A percentile compares a stretch with the other conserved stretches of the same genome.
phyloP scores from a whole-genome alignment of 2,329 filamentous ascomycete genomes.

The Cercospora berteroae region DNA sequence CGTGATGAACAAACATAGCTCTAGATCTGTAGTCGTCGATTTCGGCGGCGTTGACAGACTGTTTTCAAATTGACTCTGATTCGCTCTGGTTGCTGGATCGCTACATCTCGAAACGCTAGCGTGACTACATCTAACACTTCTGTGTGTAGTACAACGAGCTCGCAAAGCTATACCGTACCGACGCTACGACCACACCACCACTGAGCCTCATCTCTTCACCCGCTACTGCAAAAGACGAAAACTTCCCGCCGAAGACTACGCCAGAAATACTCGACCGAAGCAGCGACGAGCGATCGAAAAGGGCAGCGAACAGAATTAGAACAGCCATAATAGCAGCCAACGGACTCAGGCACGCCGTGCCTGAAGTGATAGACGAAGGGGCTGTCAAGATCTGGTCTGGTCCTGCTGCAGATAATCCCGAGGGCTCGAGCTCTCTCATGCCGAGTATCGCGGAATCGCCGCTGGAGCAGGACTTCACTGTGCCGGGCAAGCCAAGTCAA shows the following conservation, averaged over 20 bases:
- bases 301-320: conserved; percentile 39
- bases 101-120: not conserved
- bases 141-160: conserved; percentile 37
- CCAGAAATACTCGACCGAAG: conserved; percentile 36
- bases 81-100: conserved; percentile 8
- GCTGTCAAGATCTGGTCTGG: conserved; percentile 38
- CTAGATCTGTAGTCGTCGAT: conserved; percentile 51
- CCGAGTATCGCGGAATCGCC: conserved; percentile 42
- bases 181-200: conserved; percentile 31
- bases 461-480: conserved; percentile 87
- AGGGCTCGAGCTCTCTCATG: conserved; percentile 39
- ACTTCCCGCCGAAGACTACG: conserved; percentile 25
- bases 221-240: conserved; percentile 15
- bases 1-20: conserved; percentile 48
- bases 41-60: conserved; percentile 45
- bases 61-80: conserved; percentile 46
- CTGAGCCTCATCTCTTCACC: conserved; percentile 38
- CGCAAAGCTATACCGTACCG: conserved; percentile 31
- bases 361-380: conserved; percentile 14
- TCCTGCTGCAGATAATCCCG: conserved; percentile 39
- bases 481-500: conserved; percentile 74
- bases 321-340: conserved; percentile 33
- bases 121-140: conserved; percentile 18
- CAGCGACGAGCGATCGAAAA: conserved; percentile 20
- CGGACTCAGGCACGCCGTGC: conserved; percentile 22